phyloP scores from a whole-genome alignment of 345 rosid genomes.

The Bretschneidera sinensis region DNA sequence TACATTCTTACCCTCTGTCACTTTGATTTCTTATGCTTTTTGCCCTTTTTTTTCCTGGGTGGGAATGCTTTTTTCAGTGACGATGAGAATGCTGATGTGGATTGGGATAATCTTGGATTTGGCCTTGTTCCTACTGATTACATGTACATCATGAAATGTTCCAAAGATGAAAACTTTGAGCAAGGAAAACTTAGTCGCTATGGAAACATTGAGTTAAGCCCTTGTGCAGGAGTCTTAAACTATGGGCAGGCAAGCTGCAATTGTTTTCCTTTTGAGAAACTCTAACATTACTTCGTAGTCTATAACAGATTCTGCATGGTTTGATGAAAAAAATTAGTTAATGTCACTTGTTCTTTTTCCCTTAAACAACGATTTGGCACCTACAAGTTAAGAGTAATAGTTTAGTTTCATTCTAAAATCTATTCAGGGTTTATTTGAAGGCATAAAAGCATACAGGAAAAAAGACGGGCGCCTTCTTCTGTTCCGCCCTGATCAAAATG shows the following conservation, averaged over 20 bases:
- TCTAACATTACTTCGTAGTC: too few species aligned
- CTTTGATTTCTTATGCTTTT: too few species aligned
- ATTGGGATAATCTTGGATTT: slow-evolving; percentile 87
- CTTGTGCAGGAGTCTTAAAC: slow-evolving; percentile 76
- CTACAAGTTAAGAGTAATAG: too few species aligned
- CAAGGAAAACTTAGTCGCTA: slow-evolving; percentile 47
- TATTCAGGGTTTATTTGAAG: slow-evolving; percentile 80
- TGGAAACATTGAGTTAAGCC: slow-evolving; percentile 62
- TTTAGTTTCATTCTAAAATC: too few species aligned
- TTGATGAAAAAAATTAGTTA: too few species aligned
- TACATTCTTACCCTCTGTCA: too few species aligned
- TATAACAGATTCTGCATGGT: too few species aligned
- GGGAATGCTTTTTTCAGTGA: slow-evolving; percentile 23
- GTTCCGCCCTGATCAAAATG: slow-evolving; percentile 74
- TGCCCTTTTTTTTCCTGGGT: not conserved
- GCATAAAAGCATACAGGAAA: slow-evolving; percentile 73
- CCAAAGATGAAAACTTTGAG: slow-evolving; percentile 37
- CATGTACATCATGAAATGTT: slow-evolving; percentile 69
- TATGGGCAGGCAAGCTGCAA: slow-evolving; percentile 75
- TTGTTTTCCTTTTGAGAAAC: too few species aligned
- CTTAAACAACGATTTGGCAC: too few species aligned
- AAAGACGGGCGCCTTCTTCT: slow-evolving; percentile 57
- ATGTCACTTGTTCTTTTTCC: too few species aligned
- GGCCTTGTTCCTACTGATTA: slow-evolving; percentile 56
- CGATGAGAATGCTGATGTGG: slow-evolving; percentile 64